Evolutionary conservation across 2,329 filamentous ascomycete genomes (phyloP).

Genomic region (Paecilomyces sp.): DNA sequence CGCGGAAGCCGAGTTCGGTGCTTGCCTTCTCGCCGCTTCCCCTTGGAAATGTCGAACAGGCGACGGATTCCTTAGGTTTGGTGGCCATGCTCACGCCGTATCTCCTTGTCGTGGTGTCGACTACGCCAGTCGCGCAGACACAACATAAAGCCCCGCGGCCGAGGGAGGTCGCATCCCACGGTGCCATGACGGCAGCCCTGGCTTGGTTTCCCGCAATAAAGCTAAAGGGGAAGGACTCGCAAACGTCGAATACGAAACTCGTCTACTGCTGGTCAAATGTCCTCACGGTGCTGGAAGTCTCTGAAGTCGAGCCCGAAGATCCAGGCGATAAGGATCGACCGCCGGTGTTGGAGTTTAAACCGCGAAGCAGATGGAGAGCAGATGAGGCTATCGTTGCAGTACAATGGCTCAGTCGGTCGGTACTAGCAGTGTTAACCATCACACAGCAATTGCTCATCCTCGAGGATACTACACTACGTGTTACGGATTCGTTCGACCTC

Average conservation of each 20-base stretch:
- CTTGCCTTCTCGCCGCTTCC: slow-evolving; percentile 86
- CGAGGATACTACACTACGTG: slow-evolving; percentile 79
- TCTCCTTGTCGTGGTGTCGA: slow-evolving; percentile 91
- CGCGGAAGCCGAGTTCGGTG: slow-evolving; percentile 86
- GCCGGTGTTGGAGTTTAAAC: slow-evolving; percentile 68
- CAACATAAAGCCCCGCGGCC: slow-evolving; percentile 89
- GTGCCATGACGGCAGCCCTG: slow-evolving; percentile 85
- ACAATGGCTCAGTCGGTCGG: slow-evolving; percentile 92
- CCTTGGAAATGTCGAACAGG: slow-evolving; percentile 85
- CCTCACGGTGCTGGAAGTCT: slow-evolving; percentile 84
- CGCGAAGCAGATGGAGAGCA: slow-evolving; percentile 82
- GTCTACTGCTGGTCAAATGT: slow-evolving; percentile 99
- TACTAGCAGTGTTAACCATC: slow-evolving; percentile 84
- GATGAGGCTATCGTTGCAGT: slow-evolving; percentile 94
- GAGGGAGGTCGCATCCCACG: slow-evolving; percentile 83
- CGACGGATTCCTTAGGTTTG: slow-evolving; percentile 78
- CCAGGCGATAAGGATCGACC: slow-evolving; percentile 68
- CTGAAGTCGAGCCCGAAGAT: slow-evolving; percentile 55
- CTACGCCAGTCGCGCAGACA: slow-evolving; percentile 90
- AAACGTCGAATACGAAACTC: slow-evolving; percentile 68
- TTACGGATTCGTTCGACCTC: slow-evolving; percentile 91
- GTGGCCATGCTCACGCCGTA: slow-evolving; percentile 96
- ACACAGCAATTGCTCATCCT: slow-evolving; percentile 88
- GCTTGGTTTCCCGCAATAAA: slow-evolving; percentile 97
- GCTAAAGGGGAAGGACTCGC: slow-evolving; percentile 66